Conservation (phyloP, 495 filamentous ascomycete genomes). For the Penicillium pulvis region DNA sequence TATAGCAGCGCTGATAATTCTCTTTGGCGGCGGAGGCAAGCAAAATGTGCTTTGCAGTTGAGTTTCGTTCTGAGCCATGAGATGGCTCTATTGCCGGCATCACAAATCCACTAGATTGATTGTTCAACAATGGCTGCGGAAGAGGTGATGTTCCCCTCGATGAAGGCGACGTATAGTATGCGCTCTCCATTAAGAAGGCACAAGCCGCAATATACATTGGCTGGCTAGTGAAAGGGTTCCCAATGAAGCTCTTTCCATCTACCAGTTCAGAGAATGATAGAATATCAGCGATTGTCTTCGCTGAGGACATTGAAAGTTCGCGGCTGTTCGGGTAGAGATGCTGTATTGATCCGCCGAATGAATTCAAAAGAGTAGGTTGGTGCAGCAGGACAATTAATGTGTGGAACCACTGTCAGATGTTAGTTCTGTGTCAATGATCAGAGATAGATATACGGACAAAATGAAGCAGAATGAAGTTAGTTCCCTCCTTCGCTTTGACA, state of each 20-base stretch:
- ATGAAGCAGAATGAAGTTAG: conserved; percentile 84
- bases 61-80: conserved; percentile 43
- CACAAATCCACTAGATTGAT: conserved; percentile 45
- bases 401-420: conserved; percentile 67
- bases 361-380: conserved; percentile 76
- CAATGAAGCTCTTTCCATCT: conserved; percentile 77
- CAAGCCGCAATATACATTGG: conserved; percentile 89
- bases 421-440: background rate
- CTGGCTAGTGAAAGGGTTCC: conserved; percentile 86
- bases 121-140: conserved; percentile 35
- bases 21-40: conserved; percentile 74
- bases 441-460: conserved; percentile 43
- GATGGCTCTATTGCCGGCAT: conserved; percentile 42
- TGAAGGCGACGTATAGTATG: conserved; percentile 46
- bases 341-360: conserved; percentile 68
- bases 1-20: conserved; percentile 81
- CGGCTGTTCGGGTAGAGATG: conserved; percentile 74
- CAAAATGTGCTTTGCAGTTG: conserved; percentile 67
- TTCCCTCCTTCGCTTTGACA: conserved; percentile 72
- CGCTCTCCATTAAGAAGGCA: conserved; percentile 81
- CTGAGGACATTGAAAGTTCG: conserved; percentile 82
- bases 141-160: conserved; percentile 35
- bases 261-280: conserved; percentile 76
- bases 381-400: conserved; percentile 82
- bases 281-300: conserved; percentile 87